Base-by-base conservation (phyloP, 108 stramenopile species). In the Stephanodiscus minutulus region DNA sequence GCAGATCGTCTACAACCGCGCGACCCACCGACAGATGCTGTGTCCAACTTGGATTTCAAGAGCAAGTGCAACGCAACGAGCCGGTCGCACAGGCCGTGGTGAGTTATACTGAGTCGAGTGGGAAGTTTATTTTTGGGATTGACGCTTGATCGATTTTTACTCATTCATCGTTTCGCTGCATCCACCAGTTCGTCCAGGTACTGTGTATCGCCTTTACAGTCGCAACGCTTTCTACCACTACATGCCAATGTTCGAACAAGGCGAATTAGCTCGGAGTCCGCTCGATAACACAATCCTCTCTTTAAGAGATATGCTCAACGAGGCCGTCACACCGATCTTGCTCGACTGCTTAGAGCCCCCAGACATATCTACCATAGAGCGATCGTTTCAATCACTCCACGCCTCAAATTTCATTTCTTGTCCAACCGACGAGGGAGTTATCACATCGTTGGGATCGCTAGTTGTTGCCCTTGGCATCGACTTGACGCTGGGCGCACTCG, bases 1-100 rank as follows among this genome's bases (percentile, higher is more conserved):
- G 17, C 91, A 91, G 61, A 92, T 94, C 58, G 65, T 85, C 0
- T 94, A 94, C 80, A 91, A 94, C 47, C 22, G 73, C 17, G 66
- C 69, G 0, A 87, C 79, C 60, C 89, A 92, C 62, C 77, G 93
- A 11, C 91, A 91, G 66, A 82, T 93, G 59, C 84, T 98, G 8
- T 75, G 83, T 17, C 88, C 96, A 37, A 70, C 81, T 35, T 99
- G 96, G 96, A 96, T 96, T 15, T 88, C 89, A 17, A 83, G 69
- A 31, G 96, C 97, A 22, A 88, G 83, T 71, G 95, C 95, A 22
- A 95, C 79, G 13, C 99, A 99, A 74, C 57, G 98, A 7, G 90
- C 93, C n/a, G 98, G 98, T 18, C 85, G 98, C 12, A 98, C 98
- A 15, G 73, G 57, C 36, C 57, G 57, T 18, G 57, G 57, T 58